These are phyloP conservation scores for Penicillium samsonianum DNA, from an alignment of 495 filamentous ascomycete species.

Conservation along the genomic window DNA sequence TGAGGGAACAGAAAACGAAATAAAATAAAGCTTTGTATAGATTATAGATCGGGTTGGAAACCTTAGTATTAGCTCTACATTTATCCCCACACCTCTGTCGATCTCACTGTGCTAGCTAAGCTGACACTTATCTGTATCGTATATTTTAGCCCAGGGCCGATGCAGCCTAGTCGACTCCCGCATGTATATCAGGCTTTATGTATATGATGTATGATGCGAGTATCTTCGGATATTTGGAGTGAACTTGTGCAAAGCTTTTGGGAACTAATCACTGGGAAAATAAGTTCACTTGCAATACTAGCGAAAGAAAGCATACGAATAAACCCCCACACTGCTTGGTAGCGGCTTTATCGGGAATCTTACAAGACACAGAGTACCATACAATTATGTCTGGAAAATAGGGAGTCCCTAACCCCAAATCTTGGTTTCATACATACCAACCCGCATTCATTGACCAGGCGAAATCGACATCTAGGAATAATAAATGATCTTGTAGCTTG, in stretches of 20 bases:
- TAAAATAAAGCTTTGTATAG: neutral
- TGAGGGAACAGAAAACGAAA: neutral
- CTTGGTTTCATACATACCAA: neutral
- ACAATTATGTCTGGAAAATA: constrained; percentile 58
- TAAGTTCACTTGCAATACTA: constrained; percentile 23
- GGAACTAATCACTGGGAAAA: neutral
- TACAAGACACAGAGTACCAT: constrained; percentile 47
- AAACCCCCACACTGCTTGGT: constrained; percentile 40
- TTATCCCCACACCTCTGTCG: neutral
- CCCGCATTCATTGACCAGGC: neutral
- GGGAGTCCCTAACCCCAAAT: constrained; percentile 8
- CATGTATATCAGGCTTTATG: neutral
- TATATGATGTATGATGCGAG: neutral
- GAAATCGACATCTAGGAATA: constrained; percentile 16
- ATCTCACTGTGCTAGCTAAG: neutral
- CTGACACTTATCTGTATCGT: neutral
- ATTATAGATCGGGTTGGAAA: neutral
- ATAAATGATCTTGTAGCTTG: constrained; percentile 5
- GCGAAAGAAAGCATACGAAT: constrained; percentile 31
- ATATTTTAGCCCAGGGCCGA: neutral
- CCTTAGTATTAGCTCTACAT: neutral
- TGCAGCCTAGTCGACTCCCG: neutral
- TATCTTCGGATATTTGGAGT: neutral
- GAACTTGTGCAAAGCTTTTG: neutral
- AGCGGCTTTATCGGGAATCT: constrained; percentile 53